phyloP scores from a whole-genome alignment of 768 basidiomycete species.

The Podaxis sp. region DNA sequence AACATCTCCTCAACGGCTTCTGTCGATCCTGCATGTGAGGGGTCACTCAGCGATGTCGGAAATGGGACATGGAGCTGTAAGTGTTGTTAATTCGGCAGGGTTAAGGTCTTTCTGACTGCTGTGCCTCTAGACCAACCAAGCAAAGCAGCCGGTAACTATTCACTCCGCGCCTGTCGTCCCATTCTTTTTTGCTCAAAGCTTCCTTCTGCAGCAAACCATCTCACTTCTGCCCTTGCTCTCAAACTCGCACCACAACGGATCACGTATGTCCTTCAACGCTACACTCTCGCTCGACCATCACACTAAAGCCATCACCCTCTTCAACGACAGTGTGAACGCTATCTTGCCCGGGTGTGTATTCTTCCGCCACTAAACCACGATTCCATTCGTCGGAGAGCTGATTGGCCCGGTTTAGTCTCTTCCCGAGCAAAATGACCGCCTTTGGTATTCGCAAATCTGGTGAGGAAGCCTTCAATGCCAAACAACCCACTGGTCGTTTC shows the following conservation, averaged over 20 bases:
- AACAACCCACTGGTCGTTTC: constrained; percentile 70
- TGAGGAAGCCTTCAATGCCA: constrained; percentile 47
- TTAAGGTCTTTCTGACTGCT: neutral
- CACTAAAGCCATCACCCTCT: neutral
- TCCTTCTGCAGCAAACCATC: constrained; percentile 61
- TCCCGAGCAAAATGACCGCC: constrained; percentile 85
- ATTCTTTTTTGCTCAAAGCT: neutral
- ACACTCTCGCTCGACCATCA: neutral
- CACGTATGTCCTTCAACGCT: constrained; percentile 48
- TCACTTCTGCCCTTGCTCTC: constrained; percentile 69
- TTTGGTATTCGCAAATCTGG: constrained; percentile 60
- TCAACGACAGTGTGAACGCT: constrained; percentile 67
- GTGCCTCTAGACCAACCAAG: constrained; percentile 63
- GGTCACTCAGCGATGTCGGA: constrained; percentile 49
- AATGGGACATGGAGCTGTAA: constrained; percentile 79
- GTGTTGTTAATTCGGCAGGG: constrained; percentile 28
- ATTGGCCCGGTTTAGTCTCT: constrained; percentile 36
- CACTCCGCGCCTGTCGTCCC: neutral
- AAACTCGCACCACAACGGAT: constrained; percentile 61
- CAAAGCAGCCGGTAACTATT: constrained; percentile 67
- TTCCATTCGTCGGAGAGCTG: neutral
- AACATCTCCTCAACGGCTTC: constrained; percentile 79
- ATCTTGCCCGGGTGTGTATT: constrained; percentile 70
- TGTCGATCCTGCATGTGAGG: constrained; percentile 51
- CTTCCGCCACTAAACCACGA: constrained; percentile 4